Evolutionary conservation across 2,329 filamentous ascomycete genomes (phyloP), one percentile per base, ranked within the genome.

Genomic region (Colletotrichum cordylinicola): DNA sequence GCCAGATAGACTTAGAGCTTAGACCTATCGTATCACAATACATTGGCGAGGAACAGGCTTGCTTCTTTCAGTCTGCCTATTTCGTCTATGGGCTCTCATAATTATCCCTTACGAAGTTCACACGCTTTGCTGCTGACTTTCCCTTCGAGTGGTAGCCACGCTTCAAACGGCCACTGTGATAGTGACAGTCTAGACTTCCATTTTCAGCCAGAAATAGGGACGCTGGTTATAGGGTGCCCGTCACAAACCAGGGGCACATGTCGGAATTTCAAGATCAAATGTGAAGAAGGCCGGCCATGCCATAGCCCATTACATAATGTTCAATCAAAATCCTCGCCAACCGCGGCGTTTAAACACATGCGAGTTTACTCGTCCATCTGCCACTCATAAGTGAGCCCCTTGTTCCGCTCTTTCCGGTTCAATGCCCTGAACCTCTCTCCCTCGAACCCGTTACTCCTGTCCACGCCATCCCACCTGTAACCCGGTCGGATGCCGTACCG

Each of bases 401-500:
- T 94, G 80, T 94, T 92, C 82, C 96, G 92, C 80, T 93, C 92
- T 79, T 91, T 91, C 79, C 92, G 88, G 83, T 98, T 98, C 79
- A 96, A 88, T 3, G 96, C 95, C 83, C 94, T 95, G 86, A 98
- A 98, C 86, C 96, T 94, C 82, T 98, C 94, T 77, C 92, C 94
- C 87, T 99, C 97, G 83, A 98, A 98, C 1, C 96, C 96, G 85
- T 95, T 99, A 24, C 95, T 90, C 78, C 97, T 90, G 87, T 99
- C 97, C 21, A 99, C 97, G 8, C 98, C 97, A 88, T 99, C 97
- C 97, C 97, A 99, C 78, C 95, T 89, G 86, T 98, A 95, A 0
- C 97, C 98, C 0, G 97, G 97, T 76, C 93, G 90, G 77, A 99
- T 98, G 2, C 95, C 95, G 86, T 98, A 98, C 24, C 97, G 90